A percentile compares a stretch with the other conserved stretches of the same genome.
Evolutionary conservation across 192 early-diverging fungal species (phyloP).

Genomic region (Jimgerdemannia lactiflua): DNA sequence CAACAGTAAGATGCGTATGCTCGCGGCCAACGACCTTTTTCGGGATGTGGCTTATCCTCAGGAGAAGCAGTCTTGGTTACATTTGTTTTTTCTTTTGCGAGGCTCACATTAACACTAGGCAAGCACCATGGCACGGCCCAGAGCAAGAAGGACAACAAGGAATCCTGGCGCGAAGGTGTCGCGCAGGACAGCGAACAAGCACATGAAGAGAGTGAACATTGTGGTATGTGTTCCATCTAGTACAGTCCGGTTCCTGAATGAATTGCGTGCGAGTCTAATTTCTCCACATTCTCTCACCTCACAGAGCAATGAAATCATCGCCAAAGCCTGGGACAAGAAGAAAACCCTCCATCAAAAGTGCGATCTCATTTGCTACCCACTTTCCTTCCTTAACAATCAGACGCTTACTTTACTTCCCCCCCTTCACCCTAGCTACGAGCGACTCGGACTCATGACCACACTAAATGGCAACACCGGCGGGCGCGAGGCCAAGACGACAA

Average conservation of each 20-base stretch:
- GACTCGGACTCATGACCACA: slow-evolving; percentile 63
- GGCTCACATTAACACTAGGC: not conserved
- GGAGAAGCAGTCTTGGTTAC: not conserved
- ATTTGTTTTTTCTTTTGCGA: not conserved
- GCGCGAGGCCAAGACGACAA: slow-evolving; percentile 27
- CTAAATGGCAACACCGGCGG: slow-evolving; percentile 69
- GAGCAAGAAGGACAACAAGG: slow-evolving; percentile 62
- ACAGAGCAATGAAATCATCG: slow-evolving; percentile 55
- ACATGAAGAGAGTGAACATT: slow-evolving; percentile 54
- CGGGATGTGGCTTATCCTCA: not conserved
- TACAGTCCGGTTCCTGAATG: slow-evolving; percentile 1
- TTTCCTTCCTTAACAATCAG: not conserved
- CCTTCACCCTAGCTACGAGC: slow-evolving; percentile 48
- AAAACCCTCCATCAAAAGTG: slow-evolving; percentile 69
- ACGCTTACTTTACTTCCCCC: not conserved
- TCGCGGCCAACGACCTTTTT: not conserved
- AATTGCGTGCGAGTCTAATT: not conserved
- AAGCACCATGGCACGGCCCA: slow-evolving; percentile 58
- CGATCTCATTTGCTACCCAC: not conserved
- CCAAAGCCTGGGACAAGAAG: slow-evolving; percentile 67
- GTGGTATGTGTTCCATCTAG: slow-evolving; percentile 30
- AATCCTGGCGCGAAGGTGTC: slow-evolving; percentile 59
- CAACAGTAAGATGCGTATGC: not conserved
- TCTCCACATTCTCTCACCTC: no score
- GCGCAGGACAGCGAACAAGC: slow-evolving; percentile 61